Evolutionary conservation across 495 filamentous ascomycete genomes (phyloP).

Genomic region (Aspergillus nidulans): DNA sequence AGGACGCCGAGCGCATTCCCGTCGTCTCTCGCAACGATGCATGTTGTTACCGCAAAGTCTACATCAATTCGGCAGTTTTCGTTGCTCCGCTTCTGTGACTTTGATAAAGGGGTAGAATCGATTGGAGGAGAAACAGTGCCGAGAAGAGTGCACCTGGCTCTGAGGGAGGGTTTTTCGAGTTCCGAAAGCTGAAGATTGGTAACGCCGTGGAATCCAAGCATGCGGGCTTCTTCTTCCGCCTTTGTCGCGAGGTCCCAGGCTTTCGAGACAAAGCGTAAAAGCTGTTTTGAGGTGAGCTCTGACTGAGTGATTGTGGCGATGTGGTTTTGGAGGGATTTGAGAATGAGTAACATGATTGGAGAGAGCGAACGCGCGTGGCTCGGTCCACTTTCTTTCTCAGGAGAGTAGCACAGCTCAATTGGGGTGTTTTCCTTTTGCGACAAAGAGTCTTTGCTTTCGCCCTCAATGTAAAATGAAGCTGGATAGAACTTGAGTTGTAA

Average conservation of each 20-base stretch:
- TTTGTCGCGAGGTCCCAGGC: slow-evolving; percentile 38
- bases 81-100: slow-evolving; percentile 13
- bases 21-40: slow-evolving; percentile 13
- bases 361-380: slow-evolving; percentile 19
- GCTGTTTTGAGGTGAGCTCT: slow-evolving; percentile 28
- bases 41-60: slow-evolving; percentile 38
- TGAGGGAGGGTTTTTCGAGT: slow-evolving; percentile 27
- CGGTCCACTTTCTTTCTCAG: slow-evolving; percentile 14
- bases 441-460: background rate
- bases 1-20: slow-evolving; percentile 26
- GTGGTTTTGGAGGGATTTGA: slow-evolving; percentile 34
- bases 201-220: slow-evolving; percentile 45
- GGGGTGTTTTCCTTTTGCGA: slow-evolving; percentile 18
- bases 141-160: slow-evolving; percentile 40
- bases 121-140: slow-evolving; percentile 19
- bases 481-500: slow-evolving; percentile 75
- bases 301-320: slow-evolving; percentile 31
- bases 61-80: slow-evolving; percentile 34
- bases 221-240: slow-evolving; percentile 43
- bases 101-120: slow-evolving; percentile 10
- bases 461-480: slow-evolving; percentile 46
- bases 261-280: slow-evolving; percentile 36
- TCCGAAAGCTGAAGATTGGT: slow-evolving; percentile 38
- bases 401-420: slow-evolving; percentile 27
- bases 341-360: slow-evolving; percentile 33